These are phyloP conservation scores for Sugiyamaella xylanicola DNA, from an alignment of 1,139 yeast species.

Conservation along the genomic window DNA sequence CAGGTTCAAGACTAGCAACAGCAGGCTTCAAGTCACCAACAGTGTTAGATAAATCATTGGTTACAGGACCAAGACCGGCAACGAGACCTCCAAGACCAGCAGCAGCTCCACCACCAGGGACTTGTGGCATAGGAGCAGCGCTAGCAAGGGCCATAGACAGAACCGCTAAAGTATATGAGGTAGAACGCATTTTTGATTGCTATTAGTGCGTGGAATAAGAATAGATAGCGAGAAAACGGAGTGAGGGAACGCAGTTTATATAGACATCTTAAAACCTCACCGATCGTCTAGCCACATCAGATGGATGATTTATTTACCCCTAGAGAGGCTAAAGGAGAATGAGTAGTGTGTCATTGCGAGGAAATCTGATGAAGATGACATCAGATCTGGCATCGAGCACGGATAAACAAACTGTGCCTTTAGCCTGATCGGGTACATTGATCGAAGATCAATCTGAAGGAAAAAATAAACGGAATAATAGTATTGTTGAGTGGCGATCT, in stretches of 20 bases:
- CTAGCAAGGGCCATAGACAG: neutral
- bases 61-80: neutral
- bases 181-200: neutral
- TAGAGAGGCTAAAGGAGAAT: neutral
- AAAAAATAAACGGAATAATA: neutral
- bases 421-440: neutral
- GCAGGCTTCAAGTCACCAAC: constrained; percentile 2
- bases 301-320: neutral
- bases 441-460: neutral
- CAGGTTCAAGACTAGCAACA: neutral
- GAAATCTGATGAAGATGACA: neutral
- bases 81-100: neutral
- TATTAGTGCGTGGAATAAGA: no score
- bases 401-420: neutral
- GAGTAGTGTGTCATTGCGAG: neutral
- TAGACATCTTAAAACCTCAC: neutral
- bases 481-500: neutral
- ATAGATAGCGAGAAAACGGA: no score
- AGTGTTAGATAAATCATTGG: neutral
- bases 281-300: no score
- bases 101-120: neutral
- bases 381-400: neutral
- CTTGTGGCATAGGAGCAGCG: neutral
- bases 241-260: no score
- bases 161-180: neutral